phyloP scores from a whole-genome alignment of 2,329 filamentous ascomycete species.

The Capronia americana region DNA sequence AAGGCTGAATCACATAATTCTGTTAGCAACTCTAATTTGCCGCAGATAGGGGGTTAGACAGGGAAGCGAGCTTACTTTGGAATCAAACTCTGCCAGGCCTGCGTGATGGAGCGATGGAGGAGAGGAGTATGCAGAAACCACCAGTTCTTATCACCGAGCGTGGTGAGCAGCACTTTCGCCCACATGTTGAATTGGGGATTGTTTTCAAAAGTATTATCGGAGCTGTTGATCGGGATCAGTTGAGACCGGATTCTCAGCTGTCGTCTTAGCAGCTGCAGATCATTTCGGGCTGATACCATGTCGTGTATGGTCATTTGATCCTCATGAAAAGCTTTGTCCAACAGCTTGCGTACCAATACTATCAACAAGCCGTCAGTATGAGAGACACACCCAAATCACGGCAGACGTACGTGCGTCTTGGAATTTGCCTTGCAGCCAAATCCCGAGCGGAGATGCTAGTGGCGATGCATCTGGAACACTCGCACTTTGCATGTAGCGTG shows the following conservation, averaged over 20 bases:
- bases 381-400: not conserved
- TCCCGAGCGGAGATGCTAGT: not conserved
- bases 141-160: constrained; percentile 12
- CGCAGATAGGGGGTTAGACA: not conserved
- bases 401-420: not conserved
- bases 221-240: constrained; percentile 1
- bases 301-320: constrained; percentile 7
- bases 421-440: constrained; percentile 11
- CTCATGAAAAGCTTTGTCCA: constrained; percentile 5
- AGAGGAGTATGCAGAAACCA: constrained; percentile 11
- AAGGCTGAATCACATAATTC: not conserved
- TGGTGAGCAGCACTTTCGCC: constrained; percentile 1
- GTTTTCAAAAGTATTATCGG: constrained; percentile 4
- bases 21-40: not conserved
- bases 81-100: constrained; percentile 12
- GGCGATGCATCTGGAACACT: not conserved
- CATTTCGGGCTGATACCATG: constrained; percentile 8
- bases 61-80: constrained; percentile 2
- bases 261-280: constrained; percentile 3
- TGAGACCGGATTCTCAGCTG: not conserved
- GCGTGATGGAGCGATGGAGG: constrained; percentile 10
- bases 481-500: not conserved
- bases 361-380: not conserved
- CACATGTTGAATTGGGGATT: constrained; percentile 3
- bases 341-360: constrained; percentile 8